These are phyloP conservation scores for Trichoderma sp. DNA, from an alignment of 2,329 filamentous ascomycete species.

Conservation along the genomic window DNA sequence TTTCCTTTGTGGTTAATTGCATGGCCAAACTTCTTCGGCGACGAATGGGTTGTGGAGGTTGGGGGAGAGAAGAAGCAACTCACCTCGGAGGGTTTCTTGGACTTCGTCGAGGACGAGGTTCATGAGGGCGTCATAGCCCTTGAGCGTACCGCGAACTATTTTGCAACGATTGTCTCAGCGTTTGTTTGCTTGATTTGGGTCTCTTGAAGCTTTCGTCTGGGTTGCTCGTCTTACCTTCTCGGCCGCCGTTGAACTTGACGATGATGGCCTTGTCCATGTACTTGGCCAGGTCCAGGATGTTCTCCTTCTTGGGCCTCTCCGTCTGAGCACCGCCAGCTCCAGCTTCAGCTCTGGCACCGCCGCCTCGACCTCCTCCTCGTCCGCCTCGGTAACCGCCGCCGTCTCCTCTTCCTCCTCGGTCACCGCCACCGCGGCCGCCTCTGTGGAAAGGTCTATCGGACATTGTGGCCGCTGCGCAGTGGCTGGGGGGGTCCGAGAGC, in stretches of 20 bases:
- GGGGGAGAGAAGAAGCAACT: background rate
- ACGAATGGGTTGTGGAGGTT: no score
- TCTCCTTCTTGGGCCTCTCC: slow-evolving; percentile 95
- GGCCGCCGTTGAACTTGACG: slow-evolving; percentile 94
- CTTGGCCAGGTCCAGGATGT: slow-evolving; percentile 91
- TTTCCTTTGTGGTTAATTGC: background rate
- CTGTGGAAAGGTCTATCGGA: slow-evolving; percentile 56
- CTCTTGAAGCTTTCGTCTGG: slow-evolving; percentile 34
- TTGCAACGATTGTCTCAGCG: background rate
- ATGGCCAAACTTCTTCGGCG: background rate
- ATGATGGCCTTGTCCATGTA: slow-evolving; percentile 97
- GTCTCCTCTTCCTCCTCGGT: slow-evolving; percentile 36
- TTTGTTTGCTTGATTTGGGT: background rate
- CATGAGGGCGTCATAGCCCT: slow-evolving; percentile 97
- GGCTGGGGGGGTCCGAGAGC: background rate
- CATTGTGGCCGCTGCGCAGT: slow-evolving; percentile 44
- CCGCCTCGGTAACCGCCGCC: slow-evolving; percentile 48
- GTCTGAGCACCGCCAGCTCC: slow-evolving; percentile 53
- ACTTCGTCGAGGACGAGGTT: slow-evolving; percentile 96
- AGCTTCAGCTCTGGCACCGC: slow-evolving; percentile 44
- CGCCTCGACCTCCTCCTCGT: slow-evolving; percentile 52
- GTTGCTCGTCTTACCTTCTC: slow-evolving; percentile 66
- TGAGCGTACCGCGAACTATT: slow-evolving; percentile 82
- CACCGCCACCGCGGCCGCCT: slow-evolving; percentile 47
- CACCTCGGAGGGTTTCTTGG: slow-evolving; percentile 85